Percentiles rank a stretch among this genome's conserved stretches.
Evolutionary conservation across 176 grass and related monocot species (phyloP).

Genomic region (Triticum monococcum): DNA sequence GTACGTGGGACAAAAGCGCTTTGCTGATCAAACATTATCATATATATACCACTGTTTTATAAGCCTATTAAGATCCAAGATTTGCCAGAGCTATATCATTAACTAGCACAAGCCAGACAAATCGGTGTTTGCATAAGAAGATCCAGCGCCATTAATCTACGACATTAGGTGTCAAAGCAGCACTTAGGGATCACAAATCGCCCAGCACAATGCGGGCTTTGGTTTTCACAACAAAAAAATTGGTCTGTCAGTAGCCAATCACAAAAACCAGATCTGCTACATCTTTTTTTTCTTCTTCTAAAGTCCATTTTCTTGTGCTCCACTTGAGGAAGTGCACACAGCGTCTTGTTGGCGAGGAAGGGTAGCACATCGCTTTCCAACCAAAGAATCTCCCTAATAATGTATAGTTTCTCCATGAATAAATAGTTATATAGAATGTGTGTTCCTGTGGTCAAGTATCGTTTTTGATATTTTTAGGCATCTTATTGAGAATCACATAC

Average conservation of each 20-base stretch:
- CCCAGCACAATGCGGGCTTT: not conserved
- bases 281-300: no score
- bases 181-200: not conserved
- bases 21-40: not conserved
- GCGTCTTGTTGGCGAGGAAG: not conserved
- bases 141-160: not conserved
- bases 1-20: not conserved
- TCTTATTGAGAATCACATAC: not conserved
- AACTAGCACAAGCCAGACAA: not conserved
- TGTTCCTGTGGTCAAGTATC: not conserved
- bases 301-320: not conserved
- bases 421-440: not conserved
- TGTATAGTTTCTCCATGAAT: not conserved
- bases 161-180: not conserved
- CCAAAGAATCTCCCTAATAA: not conserved
- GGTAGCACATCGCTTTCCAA: slow-evolving; percentile 21
- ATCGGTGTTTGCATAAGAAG: not conserved
- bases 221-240: not conserved
- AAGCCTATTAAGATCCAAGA: slow-evolving; percentile 4
- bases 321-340: not conserved
- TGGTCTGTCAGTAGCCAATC: not conserved
- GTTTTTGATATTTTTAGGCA: not conserved
- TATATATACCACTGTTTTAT: no score
- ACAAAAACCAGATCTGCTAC: not conserved
- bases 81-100: not conserved